Percentiles rank a stretch among this genome's conserved stretches.
Evolutionary conservation across 2,329 filamentous ascomycete genomes (phyloP).

Genomic region (Aotearoamyces nothofagi): DNA sequence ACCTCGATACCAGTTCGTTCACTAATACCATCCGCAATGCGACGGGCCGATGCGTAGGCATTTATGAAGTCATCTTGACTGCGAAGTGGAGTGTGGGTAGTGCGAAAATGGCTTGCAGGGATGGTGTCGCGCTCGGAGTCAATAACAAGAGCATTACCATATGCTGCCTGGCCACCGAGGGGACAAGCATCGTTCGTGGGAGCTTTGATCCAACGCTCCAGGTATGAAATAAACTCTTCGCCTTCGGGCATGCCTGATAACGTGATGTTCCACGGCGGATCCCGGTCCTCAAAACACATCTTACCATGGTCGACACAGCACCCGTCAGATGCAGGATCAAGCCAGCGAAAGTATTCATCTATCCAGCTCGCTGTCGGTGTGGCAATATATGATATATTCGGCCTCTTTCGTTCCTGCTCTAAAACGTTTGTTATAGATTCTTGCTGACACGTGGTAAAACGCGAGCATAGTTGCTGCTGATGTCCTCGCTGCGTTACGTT

Average conservation of each 20-base stretch:
- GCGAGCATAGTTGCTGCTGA: constrained; percentile 78
- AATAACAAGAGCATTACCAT: constrained; percentile 70
- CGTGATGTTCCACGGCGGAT: constrained; percentile 79
- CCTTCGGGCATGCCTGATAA: constrained; percentile 86
- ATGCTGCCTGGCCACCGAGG: constrained; percentile 75
- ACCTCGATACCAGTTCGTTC: constrained; percentile 61
- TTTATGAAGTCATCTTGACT: constrained; percentile 88
- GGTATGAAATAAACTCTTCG: constrained; percentile 77
- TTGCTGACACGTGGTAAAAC: constrained; percentile 77
- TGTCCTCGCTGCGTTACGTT: constrained; percentile 62
- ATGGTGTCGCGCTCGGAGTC: constrained; percentile 52
- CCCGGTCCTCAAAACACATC: constrained; percentile 64
- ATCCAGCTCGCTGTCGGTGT: constrained; percentile 89
- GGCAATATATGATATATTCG: constrained; percentile 75
- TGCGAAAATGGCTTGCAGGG: constrained; percentile 80
- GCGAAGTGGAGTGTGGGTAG: constrained; percentile 71
- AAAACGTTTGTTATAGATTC: constrained; percentile 78
- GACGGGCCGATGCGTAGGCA: constrained; percentile 76
- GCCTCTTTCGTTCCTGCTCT: constrained; percentile 84
- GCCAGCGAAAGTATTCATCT: constrained; percentile 90
- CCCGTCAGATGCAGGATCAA: constrained; percentile 73
- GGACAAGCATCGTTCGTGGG: constrained; percentile 77
- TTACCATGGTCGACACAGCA: constrained; percentile 57
- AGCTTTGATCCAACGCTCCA: constrained; percentile 66
- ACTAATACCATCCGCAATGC: constrained; percentile 67